Percentiles rank a stretch among this genome's conserved stretches.
Conservation (phyloP, 1,139 yeast genomes). For the Pichia sp. region DNA sequence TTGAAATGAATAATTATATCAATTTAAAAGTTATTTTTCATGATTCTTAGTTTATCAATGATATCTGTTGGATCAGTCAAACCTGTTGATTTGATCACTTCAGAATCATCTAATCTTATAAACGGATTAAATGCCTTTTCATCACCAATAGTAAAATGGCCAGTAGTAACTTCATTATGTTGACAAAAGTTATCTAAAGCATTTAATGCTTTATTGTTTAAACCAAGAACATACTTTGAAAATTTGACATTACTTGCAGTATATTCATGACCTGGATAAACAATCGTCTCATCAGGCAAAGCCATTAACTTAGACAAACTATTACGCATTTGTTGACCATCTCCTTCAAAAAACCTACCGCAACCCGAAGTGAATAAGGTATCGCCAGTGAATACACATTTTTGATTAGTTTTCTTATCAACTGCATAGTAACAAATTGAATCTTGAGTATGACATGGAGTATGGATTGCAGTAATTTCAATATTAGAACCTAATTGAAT, state of each 20-base stretch:
- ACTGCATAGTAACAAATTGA: conserved; percentile 78
- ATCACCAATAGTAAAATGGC: conserved; percentile 76
- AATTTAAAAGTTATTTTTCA: conserved; percentile 38
- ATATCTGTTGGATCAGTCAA: conserved; percentile 32
- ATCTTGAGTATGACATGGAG: conserved; percentile 98
- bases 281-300: conserved; percentile 64
- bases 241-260: conserved; percentile 77
- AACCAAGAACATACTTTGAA: conserved; percentile 54
- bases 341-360: conserved; percentile 94
- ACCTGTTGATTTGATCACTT: conserved; percentile 38
- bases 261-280: conserved; percentile 95
- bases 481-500: conserved; percentile 57
- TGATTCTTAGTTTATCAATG: conserved; percentile 43
- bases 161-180: conserved; percentile 69
- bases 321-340: conserved; percentile 69
- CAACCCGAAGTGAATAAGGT: conserved; percentile 92
- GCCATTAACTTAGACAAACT: conserved; percentile 55
- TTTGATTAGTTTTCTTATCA: conserved; percentile 55
- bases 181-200: conserved; percentile 46
- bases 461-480: conserved; percentile 76
- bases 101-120: conserved; percentile 59
- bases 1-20: not conserved
- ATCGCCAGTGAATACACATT: conserved; percentile 90
- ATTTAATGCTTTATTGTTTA: conserved; percentile 45
- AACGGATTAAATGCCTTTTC: conserved; percentile 85